Evolutionary conservation across 495 filamentous ascomycete species (phyloP).

Genomic region (Penicillium ochrochloron): DNA sequence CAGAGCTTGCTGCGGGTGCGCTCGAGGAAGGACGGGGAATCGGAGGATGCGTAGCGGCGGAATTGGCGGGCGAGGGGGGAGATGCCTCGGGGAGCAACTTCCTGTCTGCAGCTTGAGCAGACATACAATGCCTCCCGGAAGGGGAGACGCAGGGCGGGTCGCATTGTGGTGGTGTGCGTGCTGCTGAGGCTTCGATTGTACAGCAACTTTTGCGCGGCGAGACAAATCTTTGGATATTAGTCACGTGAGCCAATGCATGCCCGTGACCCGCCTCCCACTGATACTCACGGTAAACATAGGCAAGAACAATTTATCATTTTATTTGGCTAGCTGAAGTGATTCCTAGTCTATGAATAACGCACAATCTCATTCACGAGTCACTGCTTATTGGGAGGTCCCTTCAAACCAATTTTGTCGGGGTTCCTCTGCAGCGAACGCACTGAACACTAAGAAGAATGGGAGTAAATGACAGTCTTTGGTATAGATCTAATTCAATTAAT

Average conservation of each 20-base stretch:
- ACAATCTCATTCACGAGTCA: too few species aligned
- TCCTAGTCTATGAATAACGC: too few species aligned
- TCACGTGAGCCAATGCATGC: constrained; percentile 28
- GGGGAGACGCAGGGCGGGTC: constrained; percentile 44
- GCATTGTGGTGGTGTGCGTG: constrained; percentile 43
- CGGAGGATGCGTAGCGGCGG: constrained; percentile 47
- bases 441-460: too few species aligned
- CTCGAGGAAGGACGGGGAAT: constrained; percentile 49
- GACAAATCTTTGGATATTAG: constrained; percentile 28
- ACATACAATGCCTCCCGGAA: constrained; percentile 48
- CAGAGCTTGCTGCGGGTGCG: constrained; percentile 58
- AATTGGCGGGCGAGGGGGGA: constrained; percentile 47
- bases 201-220: constrained; percentile 29
- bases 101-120: constrained; percentile 50
- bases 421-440: not conserved
- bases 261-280: not conserved
- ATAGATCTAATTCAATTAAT: too few species aligned
- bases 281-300: not conserved
- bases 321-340: not conserved
- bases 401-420: not conserved
- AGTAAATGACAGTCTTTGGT: too few species aligned
- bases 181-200: not conserved
- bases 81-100: constrained; percentile 38
- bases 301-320: not conserved
- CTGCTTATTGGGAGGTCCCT: too few species aligned